Evolutionary conservation across 2,329 filamentous ascomycete species (phyloP).

Genomic region (Colletotrichum eleusines): DNA sequence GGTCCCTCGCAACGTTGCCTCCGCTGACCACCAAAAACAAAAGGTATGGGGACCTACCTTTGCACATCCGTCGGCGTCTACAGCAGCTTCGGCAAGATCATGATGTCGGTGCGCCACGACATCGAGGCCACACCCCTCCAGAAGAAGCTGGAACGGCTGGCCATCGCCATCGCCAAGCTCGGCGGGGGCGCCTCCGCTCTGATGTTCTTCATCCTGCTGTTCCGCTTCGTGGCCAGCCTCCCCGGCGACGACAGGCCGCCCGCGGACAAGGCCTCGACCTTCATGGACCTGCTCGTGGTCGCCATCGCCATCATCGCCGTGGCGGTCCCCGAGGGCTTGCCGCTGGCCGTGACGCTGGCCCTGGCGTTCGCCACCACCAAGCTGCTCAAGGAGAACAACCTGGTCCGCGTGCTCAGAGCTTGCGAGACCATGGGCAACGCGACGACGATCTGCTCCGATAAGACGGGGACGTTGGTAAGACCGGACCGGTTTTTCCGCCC

Average conservation of each 20-base stretch:
- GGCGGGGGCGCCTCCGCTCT: constrained; percentile 73
- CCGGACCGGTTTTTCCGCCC: too few species aligned
- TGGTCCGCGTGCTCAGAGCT: constrained; percentile 76
- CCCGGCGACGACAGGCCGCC: constrained; percentile 61
- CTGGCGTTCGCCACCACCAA: constrained; percentile 76
- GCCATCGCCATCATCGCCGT: constrained; percentile 75
- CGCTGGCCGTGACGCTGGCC: constrained; percentile 75
- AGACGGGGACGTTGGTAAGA: constrained; percentile 24
- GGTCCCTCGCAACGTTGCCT: constrained; percentile 50
- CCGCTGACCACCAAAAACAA: not conserved
- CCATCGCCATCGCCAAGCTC: constrained; percentile 56
- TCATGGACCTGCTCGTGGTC: constrained; percentile 73
- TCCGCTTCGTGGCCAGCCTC: constrained; percentile 76
- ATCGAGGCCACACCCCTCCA: constrained; percentile 66
- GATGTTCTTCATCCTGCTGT: constrained; percentile 81
- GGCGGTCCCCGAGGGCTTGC: constrained; percentile 74
- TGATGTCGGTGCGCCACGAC: constrained; percentile 65
- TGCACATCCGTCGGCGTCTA: constrained; percentile 67
- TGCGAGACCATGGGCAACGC: constrained; percentile 81
- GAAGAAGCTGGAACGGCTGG: constrained; percentile 61
- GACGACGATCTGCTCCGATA: constrained; percentile 80
- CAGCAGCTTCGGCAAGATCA: constrained; percentile 65
- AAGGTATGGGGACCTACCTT: constrained; percentile 62
- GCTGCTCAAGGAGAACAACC: constrained; percentile 77
- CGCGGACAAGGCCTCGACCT: constrained; percentile 63